These are phyloP conservation scores for Kazachstania viticola DNA, from an alignment of 805 yeast species.

Conservation along the genomic window DNA sequence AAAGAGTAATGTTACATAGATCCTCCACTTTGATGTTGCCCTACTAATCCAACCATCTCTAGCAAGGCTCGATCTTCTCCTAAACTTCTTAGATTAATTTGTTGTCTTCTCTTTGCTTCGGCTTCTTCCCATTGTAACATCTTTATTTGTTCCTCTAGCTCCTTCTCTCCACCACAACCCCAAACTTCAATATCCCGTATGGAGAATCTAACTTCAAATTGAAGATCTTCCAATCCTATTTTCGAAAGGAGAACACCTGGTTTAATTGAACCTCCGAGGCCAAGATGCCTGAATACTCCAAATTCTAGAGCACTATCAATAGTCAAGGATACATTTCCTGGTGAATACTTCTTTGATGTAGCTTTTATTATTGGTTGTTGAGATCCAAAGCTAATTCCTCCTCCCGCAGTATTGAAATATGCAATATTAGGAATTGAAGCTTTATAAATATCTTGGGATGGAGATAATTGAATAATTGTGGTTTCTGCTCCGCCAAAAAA, in stretches of 20 bases:
- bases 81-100: slow-evolving; percentile 49
- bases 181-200: slow-evolving; percentile 77
- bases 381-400: slow-evolving; percentile 77
- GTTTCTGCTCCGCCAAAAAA: slow-evolving; percentile 56
- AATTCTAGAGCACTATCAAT: slow-evolving; percentile 70
- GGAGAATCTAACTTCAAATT: slow-evolving; percentile 57
- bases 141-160: slow-evolving; percentile 61
- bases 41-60: slow-evolving; percentile 68
- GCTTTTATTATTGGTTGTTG: slow-evolving; percentile 49
- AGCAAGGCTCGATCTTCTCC: slow-evolving; percentile 78
- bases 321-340: slow-evolving; percentile 74
- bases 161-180: slow-evolving; percentile 81
- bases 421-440: slow-evolving; percentile 31
- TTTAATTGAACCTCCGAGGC: slow-evolving; percentile 39
- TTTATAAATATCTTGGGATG: slow-evolving; percentile 47
- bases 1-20: slow-evolving; percentile 25
- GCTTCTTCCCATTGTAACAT: slow-evolving; percentile 88
- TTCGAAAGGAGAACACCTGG: slow-evolving; percentile 23
- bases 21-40: slow-evolving; percentile 39
- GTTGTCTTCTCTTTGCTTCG: slow-evolving; percentile 70
- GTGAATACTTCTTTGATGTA: slow-evolving; percentile 35
- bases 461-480: slow-evolving; percentile 54
- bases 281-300: slow-evolving; percentile 65
- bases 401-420: slow-evolving; percentile 62
- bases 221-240: slow-evolving; percentile 10